phyloP scores from a whole-genome alignment of 73 alveolate genomes.

The Paramecium caudatum region DNA sequence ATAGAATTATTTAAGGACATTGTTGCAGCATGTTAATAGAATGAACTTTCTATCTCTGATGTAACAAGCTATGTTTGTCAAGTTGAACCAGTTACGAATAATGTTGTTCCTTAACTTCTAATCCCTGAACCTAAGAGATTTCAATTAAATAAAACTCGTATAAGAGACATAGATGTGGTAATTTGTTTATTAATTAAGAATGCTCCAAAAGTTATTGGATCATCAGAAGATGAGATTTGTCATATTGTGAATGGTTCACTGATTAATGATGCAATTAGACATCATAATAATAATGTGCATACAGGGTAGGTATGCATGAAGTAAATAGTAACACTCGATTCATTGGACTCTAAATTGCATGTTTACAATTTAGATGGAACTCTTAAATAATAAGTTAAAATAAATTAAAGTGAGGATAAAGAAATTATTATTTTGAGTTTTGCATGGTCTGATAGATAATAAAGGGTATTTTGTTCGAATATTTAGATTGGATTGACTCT shows the following conservation, averaged over 20 bases:
- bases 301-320: slow-evolving; percentile 60
- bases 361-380: slow-evolving; percentile 63
- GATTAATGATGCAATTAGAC: slow-evolving; percentile 73
- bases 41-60: slow-evolving; percentile 63
- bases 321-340: slow-evolving; percentile 65
- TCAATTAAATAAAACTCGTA: slow-evolving; percentile 48
- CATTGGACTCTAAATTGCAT: slow-evolving; percentile 55
- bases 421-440: slow-evolving; percentile 72
- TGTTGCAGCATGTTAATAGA: slow-evolving; percentile 59
- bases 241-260: slow-evolving; percentile 53
- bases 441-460: slow-evolving; percentile 76
- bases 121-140: slow-evolving; percentile 77
- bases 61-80: slow-evolving; percentile 74
- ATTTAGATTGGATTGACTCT: slow-evolving; percentile 69
- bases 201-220: slow-evolving; percentile 71
- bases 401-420: slow-evolving; percentile 39
- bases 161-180: slow-evolving; percentile 74
- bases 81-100: slow-evolving; percentile 63
- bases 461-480: slow-evolving; percentile 45
- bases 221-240: slow-evolving; percentile 71
- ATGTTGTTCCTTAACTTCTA: slow-evolving; percentile 37
- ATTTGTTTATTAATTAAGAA: neutral
- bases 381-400: slow-evolving; percentile 40
- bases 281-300: slow-evolving; percentile 63
- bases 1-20: slow-evolving; percentile 71